Percentiles rank a stretch among this genome's conserved stretches.
phyloP scores from a whole-genome alignment of 352 stramenopile genomes.

The Pythium brachiatum region DNA sequence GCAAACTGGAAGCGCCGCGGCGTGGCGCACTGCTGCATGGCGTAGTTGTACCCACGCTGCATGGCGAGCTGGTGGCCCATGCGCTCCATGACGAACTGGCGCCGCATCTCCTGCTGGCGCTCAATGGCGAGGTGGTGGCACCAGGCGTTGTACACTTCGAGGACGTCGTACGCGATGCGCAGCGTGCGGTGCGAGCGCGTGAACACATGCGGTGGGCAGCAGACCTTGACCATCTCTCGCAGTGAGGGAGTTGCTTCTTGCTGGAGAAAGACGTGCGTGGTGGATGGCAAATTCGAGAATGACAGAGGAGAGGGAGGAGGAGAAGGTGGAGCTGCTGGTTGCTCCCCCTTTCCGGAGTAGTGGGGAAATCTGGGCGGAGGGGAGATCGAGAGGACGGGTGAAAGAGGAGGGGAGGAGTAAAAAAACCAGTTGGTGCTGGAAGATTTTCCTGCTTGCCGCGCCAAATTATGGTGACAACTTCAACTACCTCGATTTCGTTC shows the following conservation, averaged over 20 bases:
- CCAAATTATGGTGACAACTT: slow-evolving; percentile 5
- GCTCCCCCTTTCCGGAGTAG: neutral
- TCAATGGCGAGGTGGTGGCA: neutral
- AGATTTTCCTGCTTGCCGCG: neutral
- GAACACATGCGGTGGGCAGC: slow-evolving; percentile 3
- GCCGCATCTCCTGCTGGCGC: neutral
- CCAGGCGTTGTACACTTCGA: neutral
- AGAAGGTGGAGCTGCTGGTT: neutral
- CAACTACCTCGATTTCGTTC: slow-evolving; percentile 9
- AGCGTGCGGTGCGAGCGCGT: neutral
- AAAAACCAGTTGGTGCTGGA: slow-evolving; percentile 4
- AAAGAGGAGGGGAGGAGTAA: neutral
- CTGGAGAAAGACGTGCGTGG: neutral
- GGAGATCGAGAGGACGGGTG: neutral
- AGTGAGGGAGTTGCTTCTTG: neutral
- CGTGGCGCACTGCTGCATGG: neutral
- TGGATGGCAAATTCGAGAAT: neutral
- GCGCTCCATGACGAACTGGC: neutral
- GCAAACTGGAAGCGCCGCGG: neutral
- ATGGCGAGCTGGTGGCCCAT: neutral
- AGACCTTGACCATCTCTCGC: slow-evolving; percentile 24
- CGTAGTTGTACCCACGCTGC: neutral
- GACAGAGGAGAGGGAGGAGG: neutral
- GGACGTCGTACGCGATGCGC: neutral
- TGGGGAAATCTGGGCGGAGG: neutral